phyloP scores from a whole-genome alignment of 495 filamentous ascomycete genomes.

The Cercophora sp. region DNA sequence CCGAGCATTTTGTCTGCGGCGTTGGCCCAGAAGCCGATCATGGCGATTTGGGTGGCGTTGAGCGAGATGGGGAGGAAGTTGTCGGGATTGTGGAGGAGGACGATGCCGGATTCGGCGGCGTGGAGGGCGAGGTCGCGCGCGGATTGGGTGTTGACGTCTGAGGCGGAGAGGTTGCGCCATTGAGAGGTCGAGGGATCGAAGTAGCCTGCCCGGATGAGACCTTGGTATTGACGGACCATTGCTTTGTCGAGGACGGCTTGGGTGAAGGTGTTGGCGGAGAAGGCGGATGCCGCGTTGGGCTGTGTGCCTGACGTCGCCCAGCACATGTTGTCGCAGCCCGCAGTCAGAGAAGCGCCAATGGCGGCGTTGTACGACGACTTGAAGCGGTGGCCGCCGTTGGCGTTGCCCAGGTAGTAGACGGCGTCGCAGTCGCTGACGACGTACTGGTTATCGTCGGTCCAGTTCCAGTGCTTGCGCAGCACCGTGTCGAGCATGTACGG shows the following conservation, averaged over 20 bases:
- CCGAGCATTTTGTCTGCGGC: conserved; percentile 31
- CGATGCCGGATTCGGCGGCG: conserved; percentile 28
- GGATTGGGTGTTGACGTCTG: conserved; percentile 13
- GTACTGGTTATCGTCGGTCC: conserved; percentile 39
- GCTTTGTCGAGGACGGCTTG: conserved; percentile 15
- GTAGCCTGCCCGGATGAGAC: conserved; percentile 39
- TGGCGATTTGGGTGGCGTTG: conserved; percentile 23
- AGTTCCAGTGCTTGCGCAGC: conserved; percentile 45
- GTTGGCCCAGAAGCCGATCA: conserved; percentile 38
- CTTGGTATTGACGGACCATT: conserved; percentile 29
- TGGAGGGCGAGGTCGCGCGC: conserved; percentile 27
- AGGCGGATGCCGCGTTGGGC: conserved; percentile 16
- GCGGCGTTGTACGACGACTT: conserved; percentile 31
- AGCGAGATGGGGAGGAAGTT: conserved; percentile 26
- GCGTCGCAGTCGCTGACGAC: conserved; percentile 45
- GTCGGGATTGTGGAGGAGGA: conserved; percentile 32
- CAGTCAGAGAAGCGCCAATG: conserved; percentile 16
- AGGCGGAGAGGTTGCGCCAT: conserved; percentile 12
- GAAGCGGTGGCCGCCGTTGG: conserved; percentile 20
- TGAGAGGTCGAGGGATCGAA: conserved; percentile 10
- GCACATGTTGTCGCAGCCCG: conserved; percentile 23
- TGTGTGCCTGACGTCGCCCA: conserved; percentile 23
- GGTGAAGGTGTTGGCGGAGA: conserved; percentile 8
- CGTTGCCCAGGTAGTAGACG: conserved; percentile 21
- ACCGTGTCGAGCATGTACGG: conserved; percentile 38